Evolutionary conservation across 2,329 filamentous ascomycete genomes (phyloP), one percentile per base, ranked within the genome.

Genomic region (Camillea tinctor): DNA sequence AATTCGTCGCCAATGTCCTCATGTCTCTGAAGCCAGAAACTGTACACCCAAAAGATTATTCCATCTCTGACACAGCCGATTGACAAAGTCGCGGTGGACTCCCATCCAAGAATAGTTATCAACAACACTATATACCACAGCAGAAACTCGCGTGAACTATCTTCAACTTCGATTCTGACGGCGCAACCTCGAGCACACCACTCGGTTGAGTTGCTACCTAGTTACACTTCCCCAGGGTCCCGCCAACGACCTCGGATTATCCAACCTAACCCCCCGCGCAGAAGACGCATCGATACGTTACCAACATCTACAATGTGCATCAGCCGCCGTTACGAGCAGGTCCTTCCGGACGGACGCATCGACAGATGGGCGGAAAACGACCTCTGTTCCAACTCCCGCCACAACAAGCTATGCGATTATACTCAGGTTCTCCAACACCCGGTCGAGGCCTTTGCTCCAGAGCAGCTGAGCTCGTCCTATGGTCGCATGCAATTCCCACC

Each of bases 301-400:
- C 52, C 55, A 58, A 17, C 60, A 49, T 57, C 69, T 76, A 78
- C 74, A 54, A 84, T 84, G 82, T 84, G 82, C 73, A 76, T 77
- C 63, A 79, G 76, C 61, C 75, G 81, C 66, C 64, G 80, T 55
- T 81, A 77, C 74, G 74, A 78, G 36, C 79, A 80, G 69, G 68
- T 78, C 67, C 77, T 79, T 74, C 76, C 80, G 3, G 78, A 83
- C 69, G 79, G 79, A 59, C 75, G 72, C 54, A 69, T 71, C 54
- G 65, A 68, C 40, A 72, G 74, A 54, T 75, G 76, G 57, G 69
- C 73, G 6, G 69, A 74, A 30, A 67, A 66, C 8, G 61, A 66
- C 1, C 70, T 75, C 48, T 80, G 80, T 74, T 64, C 71, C 11
- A 66, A 73, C 19, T 75, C 79, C 52, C 76, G 75, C 20, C 69